Conservation (phyloP, 106 monocot species). For the Acorus gramineus region DNA sequence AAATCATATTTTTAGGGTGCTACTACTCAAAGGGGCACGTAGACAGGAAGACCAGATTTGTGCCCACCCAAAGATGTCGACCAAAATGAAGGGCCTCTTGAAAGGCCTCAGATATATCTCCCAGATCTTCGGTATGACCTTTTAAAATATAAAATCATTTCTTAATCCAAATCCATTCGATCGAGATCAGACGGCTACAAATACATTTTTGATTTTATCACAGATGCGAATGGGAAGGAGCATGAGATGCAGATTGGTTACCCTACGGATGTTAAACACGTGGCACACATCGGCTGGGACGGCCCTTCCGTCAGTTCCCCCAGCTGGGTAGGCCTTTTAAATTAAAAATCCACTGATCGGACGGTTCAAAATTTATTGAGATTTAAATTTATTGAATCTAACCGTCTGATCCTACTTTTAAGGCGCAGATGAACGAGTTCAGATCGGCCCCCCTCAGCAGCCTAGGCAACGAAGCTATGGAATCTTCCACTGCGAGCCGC, state of each 20-base stretch:
- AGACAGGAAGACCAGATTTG: too few species aligned
- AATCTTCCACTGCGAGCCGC: too few species aligned
- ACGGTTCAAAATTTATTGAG: too few species aligned
- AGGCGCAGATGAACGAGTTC: conserved; percentile 13
- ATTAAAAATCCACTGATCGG: too few species aligned
- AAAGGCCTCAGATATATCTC: not conserved
- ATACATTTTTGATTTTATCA: too few species aligned
- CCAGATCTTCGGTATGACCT: not conserved
- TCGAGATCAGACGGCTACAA: too few species aligned
- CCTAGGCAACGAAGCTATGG: not conserved
- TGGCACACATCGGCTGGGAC: conserved; percentile 25
- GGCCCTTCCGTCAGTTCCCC: conserved; percentile 8
- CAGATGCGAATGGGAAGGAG: conserved; percentile 4
- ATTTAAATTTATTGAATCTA: too few species aligned
- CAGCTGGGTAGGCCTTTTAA: conserved; percentile 5
- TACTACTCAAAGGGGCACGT: too few species aligned
- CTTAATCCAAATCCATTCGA: not conserved
- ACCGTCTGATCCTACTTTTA: too few species aligned
- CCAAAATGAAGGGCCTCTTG: conserved; percentile 2
- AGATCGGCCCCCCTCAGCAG: conserved; percentile 7
- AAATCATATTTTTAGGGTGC: too few species aligned
- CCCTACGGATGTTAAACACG: conserved; percentile 18
- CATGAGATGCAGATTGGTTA: conserved; percentile 16
- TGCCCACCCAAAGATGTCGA: not conserved
- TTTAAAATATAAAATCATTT: not conserved